phyloP scores from a whole-genome alignment of 2,329 filamentous ascomycete genomes.

The Blastomyces silverae region DNA sequence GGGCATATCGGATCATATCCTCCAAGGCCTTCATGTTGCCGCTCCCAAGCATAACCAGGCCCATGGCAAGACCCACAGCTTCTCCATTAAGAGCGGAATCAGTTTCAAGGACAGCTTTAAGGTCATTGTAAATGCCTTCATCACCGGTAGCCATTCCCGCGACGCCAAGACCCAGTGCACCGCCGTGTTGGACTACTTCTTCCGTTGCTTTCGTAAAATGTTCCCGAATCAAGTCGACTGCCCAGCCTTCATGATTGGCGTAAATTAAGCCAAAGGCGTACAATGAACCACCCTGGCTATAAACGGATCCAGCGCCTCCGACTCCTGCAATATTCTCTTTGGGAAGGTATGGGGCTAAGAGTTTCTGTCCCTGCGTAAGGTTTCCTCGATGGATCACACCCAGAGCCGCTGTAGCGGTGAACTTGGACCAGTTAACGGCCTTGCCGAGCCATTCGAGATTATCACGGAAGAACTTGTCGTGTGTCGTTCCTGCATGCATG shows the following conservation, averaged over 20 bases:
- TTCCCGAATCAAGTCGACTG: conserved; percentile 47
- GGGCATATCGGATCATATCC: conserved; percentile 95
- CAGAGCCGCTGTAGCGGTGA: conserved; percentile 90
- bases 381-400: conserved; percentile 97
- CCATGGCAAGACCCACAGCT: conserved; percentile 92
- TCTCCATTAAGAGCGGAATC: conserved; percentile 97
- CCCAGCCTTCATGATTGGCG: conserved; percentile 91
- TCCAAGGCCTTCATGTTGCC: conserved; percentile 88
- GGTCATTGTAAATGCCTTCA: conserved; percentile 80
- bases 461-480: conserved; percentile 97
- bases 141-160: conserved; percentile 96
- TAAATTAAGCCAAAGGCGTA: conserved; percentile 96
- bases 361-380: conserved; percentile 82
- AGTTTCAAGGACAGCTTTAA: conserved; percentile 80
- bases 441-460: conserved; percentile 98
- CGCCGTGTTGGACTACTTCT: conserved; percentile 94
- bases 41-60: conserved; percentile 96
- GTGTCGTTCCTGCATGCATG: conserved; percentile 97
- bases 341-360: conserved; percentile 90
- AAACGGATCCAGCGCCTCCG: conserved; percentile 75
- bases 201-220: conserved; percentile 46
- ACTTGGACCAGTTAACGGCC: conserved; percentile 99
- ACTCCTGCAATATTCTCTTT: conserved; percentile 55
- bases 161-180: conserved; percentile 88
- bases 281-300: conserved; percentile 90